Percentiles rank a stretch among this genome's conserved stretches.
Conservation (phyloP, 805 yeast species). For the Wickerhamiella nectarea region DNA sequence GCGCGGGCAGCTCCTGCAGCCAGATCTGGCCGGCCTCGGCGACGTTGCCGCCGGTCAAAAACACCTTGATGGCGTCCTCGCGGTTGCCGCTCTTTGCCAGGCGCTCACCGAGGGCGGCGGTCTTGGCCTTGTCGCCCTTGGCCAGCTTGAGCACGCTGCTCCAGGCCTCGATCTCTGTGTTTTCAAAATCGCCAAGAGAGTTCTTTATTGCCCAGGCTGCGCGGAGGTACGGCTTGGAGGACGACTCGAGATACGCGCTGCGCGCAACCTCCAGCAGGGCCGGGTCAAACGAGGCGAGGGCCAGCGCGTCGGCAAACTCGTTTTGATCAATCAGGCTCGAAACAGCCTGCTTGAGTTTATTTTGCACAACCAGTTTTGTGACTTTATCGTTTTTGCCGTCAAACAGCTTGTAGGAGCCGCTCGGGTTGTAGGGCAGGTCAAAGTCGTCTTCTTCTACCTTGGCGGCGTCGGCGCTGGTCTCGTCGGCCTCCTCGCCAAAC, state of each 20-base stretch:
- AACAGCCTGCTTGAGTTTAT: conserved; percentile 55
- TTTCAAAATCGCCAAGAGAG: conserved; percentile 40
- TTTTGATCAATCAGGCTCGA: conserved; percentile 49
- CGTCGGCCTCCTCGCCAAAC: conserved; percentile 13
- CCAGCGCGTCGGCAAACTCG: conserved; percentile 62
- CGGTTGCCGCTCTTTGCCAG: conserved; percentile 41
- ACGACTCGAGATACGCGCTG: conserved; percentile 52
- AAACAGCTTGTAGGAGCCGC: conserved; percentile 24
- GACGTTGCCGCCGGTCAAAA: conserved; percentile 65
- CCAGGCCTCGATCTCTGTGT: conserved; percentile 74
- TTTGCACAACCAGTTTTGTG: conserved; percentile 40
- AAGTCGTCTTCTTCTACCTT: conserved; percentile 33
- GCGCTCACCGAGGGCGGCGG: conserved; percentile 58
- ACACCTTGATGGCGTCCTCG: conserved; percentile 63
- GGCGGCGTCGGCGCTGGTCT: conserved; percentile 10
- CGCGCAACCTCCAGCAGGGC: conserved; percentile 51
- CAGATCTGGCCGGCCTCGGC: conserved; percentile 71
- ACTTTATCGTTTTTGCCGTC: conserved; percentile 25
- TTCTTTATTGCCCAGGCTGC: conserved; percentile 52
- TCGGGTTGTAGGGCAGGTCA: conserved; percentile 22
- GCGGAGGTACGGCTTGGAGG: conserved; percentile 54
- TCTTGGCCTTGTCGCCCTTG: conserved; percentile 3
- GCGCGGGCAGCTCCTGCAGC: conserved; percentile 55
- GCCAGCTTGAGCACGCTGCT: conserved; percentile 58
- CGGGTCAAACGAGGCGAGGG: conserved; percentile 46